A percentile compares a stretch with the other conserved stretches of the same genome.
phyloP scores from a whole-genome alignment of 352 stramenopile species.

The Pythium periplocum region DNA sequence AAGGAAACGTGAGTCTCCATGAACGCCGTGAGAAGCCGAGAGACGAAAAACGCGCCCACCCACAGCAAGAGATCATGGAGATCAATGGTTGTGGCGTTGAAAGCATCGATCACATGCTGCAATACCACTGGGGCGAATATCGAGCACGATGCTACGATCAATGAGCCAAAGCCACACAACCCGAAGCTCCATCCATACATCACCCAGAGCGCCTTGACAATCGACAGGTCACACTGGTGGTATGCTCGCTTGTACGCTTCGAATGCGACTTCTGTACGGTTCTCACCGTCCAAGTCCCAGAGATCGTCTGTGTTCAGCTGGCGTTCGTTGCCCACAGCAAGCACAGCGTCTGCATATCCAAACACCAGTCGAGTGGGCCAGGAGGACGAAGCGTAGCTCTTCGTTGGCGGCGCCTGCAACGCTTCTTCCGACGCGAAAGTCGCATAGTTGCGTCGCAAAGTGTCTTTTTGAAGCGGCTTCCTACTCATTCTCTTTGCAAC shows the following conservation, averaged over 20 bases:
- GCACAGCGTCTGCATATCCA: slow-evolving; percentile 9
- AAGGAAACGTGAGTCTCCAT: slow-evolving; percentile 15
- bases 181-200: slow-evolving; percentile 10
- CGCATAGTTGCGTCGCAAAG: no score
- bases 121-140: slow-evolving; percentile 14
- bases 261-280: slow-evolving; percentile 3
- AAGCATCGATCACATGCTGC: slow-evolving; percentile 21
- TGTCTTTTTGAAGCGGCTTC: no score
- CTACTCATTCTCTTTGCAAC: no score
- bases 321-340: slow-evolving; percentile 7
- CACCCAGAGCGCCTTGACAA: neutral
- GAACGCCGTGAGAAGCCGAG: slow-evolving; percentile 21
- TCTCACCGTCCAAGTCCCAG: slow-evolving; percentile 3
- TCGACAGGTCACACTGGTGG: neutral
- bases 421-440: no score
- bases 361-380: slow-evolving; percentile 14
- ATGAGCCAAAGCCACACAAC: slow-evolving; percentile 3
- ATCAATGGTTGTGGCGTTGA: slow-evolving; percentile 12
- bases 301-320: slow-evolving; percentile 15
- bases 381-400: slow-evolving; percentile 26
- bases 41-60: slow-evolving; percentile 21
- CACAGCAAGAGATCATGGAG: slow-evolving; percentile 12
- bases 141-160: slow-evolving; percentile 9
- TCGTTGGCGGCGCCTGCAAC: no score
- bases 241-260: slow-evolving; percentile 5